These are phyloP conservation scores for Coccomyxa sp. DNA, from an alignment of 139 green algal genomes.

Conservation along the genomic window DNA sequence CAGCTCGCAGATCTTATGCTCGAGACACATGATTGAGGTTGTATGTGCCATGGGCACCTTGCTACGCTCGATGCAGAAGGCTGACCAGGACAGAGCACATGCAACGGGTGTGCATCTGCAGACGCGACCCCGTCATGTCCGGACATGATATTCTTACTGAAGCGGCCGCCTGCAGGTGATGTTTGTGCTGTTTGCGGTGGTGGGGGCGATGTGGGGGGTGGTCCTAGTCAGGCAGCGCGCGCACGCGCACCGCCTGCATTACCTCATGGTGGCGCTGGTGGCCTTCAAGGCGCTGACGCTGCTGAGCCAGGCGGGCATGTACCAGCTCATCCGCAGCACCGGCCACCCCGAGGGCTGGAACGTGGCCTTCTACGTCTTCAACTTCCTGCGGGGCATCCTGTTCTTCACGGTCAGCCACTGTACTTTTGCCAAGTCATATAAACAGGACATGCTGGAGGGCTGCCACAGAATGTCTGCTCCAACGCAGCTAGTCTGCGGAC, in stretches of 20 bases:
- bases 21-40: too few species aligned
- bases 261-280: conserved; percentile 85
- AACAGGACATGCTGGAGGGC: too few species aligned
- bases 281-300: conserved; percentile 86
- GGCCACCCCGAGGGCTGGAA: conserved; percentile 86
- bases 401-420: conserved; percentile 80
- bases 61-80: neutral
- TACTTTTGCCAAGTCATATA: too few species aligned
- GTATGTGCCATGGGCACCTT: too few species aligned
- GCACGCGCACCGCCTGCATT: conserved; percentile 81
- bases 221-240: conserved; percentile 42
- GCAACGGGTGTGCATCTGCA: neutral
- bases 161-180: conserved; percentile 57
- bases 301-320: conserved; percentile 74
- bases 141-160: too few species aligned
- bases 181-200: conserved; percentile 71
- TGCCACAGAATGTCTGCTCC: neutral
- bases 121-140: too few species aligned
- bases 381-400: conserved; percentile 81
- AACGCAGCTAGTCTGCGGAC: neutral
- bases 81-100: neutral
- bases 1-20: too few species aligned
- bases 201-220: conserved; percentile 56
- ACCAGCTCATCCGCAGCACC: conserved; percentile 73
- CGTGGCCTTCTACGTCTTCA: conserved; percentile 96